Percentiles rank a stretch among this genome's conserved stretches.
Evolutionary conservation across 1,284 basidiomycete species (phyloP).

Genomic region (Marasmius sp.): DNA sequence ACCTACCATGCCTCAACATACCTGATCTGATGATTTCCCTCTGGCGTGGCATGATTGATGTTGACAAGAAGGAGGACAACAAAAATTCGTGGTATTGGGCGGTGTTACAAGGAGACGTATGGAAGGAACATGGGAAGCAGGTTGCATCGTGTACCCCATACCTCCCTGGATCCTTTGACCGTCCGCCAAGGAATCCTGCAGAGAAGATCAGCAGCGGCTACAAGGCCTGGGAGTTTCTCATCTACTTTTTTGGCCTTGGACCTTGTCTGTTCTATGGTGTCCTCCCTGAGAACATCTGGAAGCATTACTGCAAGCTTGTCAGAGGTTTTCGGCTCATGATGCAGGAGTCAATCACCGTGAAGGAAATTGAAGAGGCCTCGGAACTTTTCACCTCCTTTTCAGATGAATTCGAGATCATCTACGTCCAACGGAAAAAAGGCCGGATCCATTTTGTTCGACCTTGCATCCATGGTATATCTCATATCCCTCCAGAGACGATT

Average conservation of each 20-base stretch:
- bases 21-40: conserved; percentile 28
- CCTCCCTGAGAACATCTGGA: conserved; percentile 24
- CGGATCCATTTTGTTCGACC: conserved; percentile 24
- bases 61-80: conserved; percentile 9
- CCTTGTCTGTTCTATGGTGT: conserved; percentile 25
- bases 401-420: conserved; percentile 23
- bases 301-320: conserved; percentile 25
- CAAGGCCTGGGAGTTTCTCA: conserved; percentile 20
- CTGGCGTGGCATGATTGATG: conserved; percentile 24
- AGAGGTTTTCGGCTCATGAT: conserved; percentile 20
- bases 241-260: conserved; percentile 24
- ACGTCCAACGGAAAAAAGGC: conserved; percentile 17
- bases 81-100: conserved; percentile 28
- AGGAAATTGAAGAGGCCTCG: conserved; percentile 10
- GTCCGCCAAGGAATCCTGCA: conserved; percentile 25
- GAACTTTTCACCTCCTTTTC: conserved; percentile 17
- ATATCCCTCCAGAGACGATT: conserved; percentile 18
- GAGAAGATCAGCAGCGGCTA: conserved; percentile 9
- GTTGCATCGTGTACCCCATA: conserved; percentile 18
- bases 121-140: conserved; percentile 22
- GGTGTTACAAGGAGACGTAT: conserved; percentile 13
- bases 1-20: conserved; percentile 28
- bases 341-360: conserved; percentile 17
- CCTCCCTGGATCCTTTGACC: conserved; percentile 22
- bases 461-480: conserved; percentile 20